Conservation (phyloP, 441 rosid genomes). For the Bocquillonia castaneifolia region DNA sequence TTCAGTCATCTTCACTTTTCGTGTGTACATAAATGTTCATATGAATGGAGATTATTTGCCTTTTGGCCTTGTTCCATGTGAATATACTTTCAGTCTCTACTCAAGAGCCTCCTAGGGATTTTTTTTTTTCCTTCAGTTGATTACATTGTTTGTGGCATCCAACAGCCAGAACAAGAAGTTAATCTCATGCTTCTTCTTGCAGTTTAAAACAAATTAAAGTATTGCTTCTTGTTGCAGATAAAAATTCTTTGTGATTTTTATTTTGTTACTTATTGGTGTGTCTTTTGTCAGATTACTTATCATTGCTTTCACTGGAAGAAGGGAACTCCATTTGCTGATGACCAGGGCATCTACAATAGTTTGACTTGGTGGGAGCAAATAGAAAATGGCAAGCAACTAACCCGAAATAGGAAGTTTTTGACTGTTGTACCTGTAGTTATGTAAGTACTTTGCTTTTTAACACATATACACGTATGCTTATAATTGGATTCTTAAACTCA, state of each 20-base stretch:
- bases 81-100: no score
- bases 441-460: conserved; percentile 44
- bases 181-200: not conserved
- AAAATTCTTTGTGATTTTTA: not conserved
- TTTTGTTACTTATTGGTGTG: conserved; percentile 15
- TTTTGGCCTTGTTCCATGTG: no score
- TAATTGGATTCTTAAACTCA: not conserved
- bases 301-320: conserved; percentile 93
- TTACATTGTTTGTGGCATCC: not conserved
- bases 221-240: not conserved
- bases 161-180: not conserved
- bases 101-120: no score
- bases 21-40: no score
- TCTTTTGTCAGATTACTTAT: conserved; percentile 64
- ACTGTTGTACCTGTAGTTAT: conserved; percentile 84
- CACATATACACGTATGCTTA: no score
- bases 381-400: conserved; percentile 85
- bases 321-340: conserved; percentile 95
- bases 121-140: not conserved
- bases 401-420: conserved; percentile 78
- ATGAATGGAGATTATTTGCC: no score
- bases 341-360: conserved; percentile 87
- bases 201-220: not conserved
- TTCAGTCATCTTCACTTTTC: no score
- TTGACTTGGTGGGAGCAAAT: conserved; percentile 98